Evolutionary conservation across 257 asterid genomes (phyloP), one percentile per base, ranked within the genome.

Genomic region (Thymus mandschuricus): DNA sequence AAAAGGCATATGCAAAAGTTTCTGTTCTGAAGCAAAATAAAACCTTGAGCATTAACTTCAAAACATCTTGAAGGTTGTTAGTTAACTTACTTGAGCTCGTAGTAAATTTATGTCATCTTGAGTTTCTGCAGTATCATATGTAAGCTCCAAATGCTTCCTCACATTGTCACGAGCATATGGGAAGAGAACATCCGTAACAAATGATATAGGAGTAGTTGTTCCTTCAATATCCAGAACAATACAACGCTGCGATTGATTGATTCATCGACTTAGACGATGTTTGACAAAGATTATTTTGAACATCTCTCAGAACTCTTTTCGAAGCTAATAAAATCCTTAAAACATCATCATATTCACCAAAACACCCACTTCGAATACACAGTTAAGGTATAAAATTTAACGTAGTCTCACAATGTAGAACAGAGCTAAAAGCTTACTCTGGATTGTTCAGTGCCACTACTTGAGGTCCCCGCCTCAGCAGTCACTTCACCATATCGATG

Each of bases 151-250:
- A 82, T 95, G 98, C 84, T 86, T 92, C 79, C 97, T 87, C 74
- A 87, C 99, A 68, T 83, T 89, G 64, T 90, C 92, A 77, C 88
- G 89, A 54, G 99, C 99, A 77, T 92, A 92, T 10, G 97, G 99
- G 76, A 92, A 92, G 63, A 95, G 96, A 83, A 88, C 89, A 75
- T 89, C 96, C 30, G 92, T 79, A 6, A 92, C 99, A 74, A 89
- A 92, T 10, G 98, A 85, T 84, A 92, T 95, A 21, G 98, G 96
- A 55, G 98, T 92, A 35, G 97, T 92, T 45, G 99, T 95, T 75
- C 99, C 98, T 79, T 95, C 99, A 21, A 95, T 95, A 83, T 92
- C 99, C 80, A 95, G 90, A 61, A 95, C 86, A 76, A 95, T 81
- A 85, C 98, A 73, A 3, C 15, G 86, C 99, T 92, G 86, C 85